A percentile compares a stretch with the other conserved stretches of the same genome.
These are phyloP conservation scores for Pestalotiopsis sp. DNA, from an alignment of 2,329 filamentous ascomycete species.

Conservation along the genomic window DNA sequence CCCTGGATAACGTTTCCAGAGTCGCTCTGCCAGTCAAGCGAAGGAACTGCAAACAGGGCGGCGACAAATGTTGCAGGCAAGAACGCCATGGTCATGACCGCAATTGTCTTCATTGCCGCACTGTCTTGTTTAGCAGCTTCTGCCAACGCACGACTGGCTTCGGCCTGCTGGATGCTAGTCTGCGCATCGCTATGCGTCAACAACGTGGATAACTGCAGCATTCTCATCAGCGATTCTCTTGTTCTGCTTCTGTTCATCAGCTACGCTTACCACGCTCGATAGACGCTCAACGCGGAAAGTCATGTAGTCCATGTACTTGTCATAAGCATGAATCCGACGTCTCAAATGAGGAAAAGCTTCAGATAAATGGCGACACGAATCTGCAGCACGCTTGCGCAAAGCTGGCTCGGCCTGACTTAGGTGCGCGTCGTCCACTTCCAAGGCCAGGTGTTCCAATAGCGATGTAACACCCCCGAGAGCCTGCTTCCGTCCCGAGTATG, in stretches of 20 bases:
- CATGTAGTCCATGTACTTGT: conserved; percentile 7
- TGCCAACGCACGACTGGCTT: conserved; percentile 14
- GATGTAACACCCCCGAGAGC: background rate
- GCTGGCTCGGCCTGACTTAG: background rate
- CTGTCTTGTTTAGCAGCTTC: conserved; percentile 30
- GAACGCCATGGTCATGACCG: conserved; percentile 35
- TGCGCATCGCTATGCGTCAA: conserved; percentile 1
- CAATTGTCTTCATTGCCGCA: conserved; percentile 35
- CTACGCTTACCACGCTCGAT: background rate
- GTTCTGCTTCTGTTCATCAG: background rate
- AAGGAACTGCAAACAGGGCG: conserved; percentile 13
- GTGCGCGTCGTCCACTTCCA: background rate
- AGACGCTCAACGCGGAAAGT: background rate
- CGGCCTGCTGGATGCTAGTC: background rate
- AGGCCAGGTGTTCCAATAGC: background rate
- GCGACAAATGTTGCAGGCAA: conserved; percentile 35
- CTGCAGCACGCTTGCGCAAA: background rate
- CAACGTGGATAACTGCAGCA: background rate
- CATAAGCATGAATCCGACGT: background rate
- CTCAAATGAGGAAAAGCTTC: background rate
- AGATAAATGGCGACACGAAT: background rate
- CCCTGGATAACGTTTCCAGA: background rate
- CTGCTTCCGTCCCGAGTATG: background rate
- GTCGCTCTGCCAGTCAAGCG: conserved; percentile 9
- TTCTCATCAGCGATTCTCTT: background rate